These are phyloP conservation scores for Aspergillus aculeatinus DNA, from an alignment of 2,329 filamentous ascomycete genomes.

Conservation along the genomic window DNA sequence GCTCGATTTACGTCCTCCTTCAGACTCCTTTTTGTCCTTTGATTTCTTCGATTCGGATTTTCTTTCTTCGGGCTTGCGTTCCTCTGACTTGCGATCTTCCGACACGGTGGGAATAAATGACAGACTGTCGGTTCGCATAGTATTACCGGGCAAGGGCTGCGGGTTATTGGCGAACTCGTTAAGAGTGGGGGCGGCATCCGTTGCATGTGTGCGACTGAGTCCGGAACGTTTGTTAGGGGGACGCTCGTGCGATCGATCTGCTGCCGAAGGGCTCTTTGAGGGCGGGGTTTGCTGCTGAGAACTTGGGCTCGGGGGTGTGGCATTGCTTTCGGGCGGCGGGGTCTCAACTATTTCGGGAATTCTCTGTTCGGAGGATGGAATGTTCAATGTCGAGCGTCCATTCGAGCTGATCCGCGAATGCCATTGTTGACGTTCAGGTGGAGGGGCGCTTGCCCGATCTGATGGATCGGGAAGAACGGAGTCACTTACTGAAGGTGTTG, in stretches of 20 bases:
- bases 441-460: conserved; percentile 33
- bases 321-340: conserved; percentile 50
- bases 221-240: conserved; percentile 34
- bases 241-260: conserved; percentile 28
- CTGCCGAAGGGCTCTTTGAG: conserved; percentile 42
- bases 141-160: conserved; percentile 68
- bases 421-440: conserved; percentile 48
- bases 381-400: conserved; percentile 55
- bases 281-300: conserved; percentile 37
- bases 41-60: conserved; percentile 68
- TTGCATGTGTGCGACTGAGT: conserved; percentile 30
- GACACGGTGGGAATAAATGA: conserved; percentile 75
- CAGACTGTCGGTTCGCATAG: conserved; percentile 70
- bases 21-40: conserved; percentile 72
- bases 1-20: conserved; percentile 71
- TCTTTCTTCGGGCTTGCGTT: conserved; percentile 72
- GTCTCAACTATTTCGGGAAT: conserved; percentile 65
- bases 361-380: conserved; percentile 48
- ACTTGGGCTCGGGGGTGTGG: conserved; percentile 25
- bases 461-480: conserved; percentile 29
- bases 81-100: conserved; percentile 70
- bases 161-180: conserved; percentile 66
- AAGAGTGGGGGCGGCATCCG: conserved; percentile 52
- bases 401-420: conserved; percentile 58
- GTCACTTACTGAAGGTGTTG: conserved; percentile 25